Evolutionary conservation across 306 rosid species (phyloP).

Genomic region (Dryas drummondii): DNA sequence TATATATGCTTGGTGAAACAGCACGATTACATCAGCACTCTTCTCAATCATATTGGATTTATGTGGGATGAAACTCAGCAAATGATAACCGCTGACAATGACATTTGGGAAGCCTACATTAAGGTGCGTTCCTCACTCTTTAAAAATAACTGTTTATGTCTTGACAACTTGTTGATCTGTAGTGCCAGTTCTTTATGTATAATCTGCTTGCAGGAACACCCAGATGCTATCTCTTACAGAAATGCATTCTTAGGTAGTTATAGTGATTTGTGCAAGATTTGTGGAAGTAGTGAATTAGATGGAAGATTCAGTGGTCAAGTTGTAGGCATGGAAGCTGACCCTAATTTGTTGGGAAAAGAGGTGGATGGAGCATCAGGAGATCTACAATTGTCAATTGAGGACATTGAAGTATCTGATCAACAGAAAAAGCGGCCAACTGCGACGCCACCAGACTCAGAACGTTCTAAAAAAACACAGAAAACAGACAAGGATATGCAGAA

Average conservation of each 20-base stretch:
- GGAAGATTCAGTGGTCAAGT: conserved; percentile 28
- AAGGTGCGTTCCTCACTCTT: conserved; percentile 38
- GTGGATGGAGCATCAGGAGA: conserved; percentile 26
- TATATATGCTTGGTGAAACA: conserved; percentile 58
- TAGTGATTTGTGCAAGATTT: conserved; percentile 53
- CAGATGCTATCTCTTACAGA: conserved; percentile 50
- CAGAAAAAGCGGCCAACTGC: conserved; percentile 37
- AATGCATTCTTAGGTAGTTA: conserved; percentile 40
- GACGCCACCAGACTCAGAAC: conserved; percentile 14
- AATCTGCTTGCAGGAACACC: conserved; percentile 58
- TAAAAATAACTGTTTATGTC: conserved; percentile 7
- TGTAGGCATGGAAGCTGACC: conserved; percentile 24
- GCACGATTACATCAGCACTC: conserved; percentile 41
- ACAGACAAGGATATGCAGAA: conserved; percentile 39
- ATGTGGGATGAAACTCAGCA: conserved; percentile 64
- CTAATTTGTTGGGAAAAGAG: conserved; percentile 30
- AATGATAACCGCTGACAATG: conserved; percentile 50
- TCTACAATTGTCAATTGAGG: conserved; percentile 20
- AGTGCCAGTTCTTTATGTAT: conserved; percentile 16
- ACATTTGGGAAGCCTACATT: conserved; percentile 58
- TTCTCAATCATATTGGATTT: conserved; percentile 53
- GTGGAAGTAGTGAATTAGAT: conserved; percentile 35
- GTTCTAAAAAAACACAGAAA: conserved; percentile 26
- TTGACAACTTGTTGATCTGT: conserved; percentile 6
- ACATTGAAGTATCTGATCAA: conserved; percentile 16